Evolutionary conservation across 192 early-diverging fungal genomes (phyloP).

Genomic region (Coemansia sp.): DNA sequence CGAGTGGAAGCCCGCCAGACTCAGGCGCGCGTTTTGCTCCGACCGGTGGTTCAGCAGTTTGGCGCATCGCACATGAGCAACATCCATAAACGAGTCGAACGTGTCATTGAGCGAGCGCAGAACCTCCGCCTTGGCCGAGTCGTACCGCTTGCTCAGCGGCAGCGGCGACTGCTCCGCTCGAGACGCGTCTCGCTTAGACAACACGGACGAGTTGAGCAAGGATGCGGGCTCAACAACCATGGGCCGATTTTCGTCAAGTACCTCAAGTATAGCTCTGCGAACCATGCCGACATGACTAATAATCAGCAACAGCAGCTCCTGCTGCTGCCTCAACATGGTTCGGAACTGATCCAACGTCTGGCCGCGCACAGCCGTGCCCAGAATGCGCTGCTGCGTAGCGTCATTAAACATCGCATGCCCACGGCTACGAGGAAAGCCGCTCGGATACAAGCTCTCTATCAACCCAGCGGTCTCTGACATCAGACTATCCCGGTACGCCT

Average conservation of each 20-base stretch:
- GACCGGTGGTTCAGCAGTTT: constrained; percentile 84
- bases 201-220: neutral
- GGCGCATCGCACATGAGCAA: constrained; percentile 84
- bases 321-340: constrained; percentile 74
- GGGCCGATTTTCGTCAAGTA: constrained; percentile 66
- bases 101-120: constrained; percentile 73
- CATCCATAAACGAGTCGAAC: constrained; percentile 79
- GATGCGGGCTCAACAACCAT: neutral
- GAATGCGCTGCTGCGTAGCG: constrained; percentile 43
- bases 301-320: constrained; percentile 71
- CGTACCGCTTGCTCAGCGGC: constrained; percentile 18
- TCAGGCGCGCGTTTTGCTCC: constrained; percentile 88
- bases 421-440: constrained; percentile 39
- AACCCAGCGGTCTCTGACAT: constrained; percentile 76
- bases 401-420: constrained; percentile 43
- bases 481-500: constrained; percentile 76
- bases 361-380: constrained; percentile 64
- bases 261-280: constrained; percentile 67
- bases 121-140: constrained; percentile 49
- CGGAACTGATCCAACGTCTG: constrained; percentile 90
- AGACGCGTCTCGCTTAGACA: neutral
- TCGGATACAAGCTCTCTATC: constrained; percentile 70
- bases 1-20: constrained; percentile 84
- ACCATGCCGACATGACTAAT: constrained; percentile 74
- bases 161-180: neutral